A percentile compares a stretch with the other conserved stretches of the same genome.
phyloP scores from a whole-genome alignment of 371 early-diverging fungal genomes.

The Actinomucor elegans region DNA sequence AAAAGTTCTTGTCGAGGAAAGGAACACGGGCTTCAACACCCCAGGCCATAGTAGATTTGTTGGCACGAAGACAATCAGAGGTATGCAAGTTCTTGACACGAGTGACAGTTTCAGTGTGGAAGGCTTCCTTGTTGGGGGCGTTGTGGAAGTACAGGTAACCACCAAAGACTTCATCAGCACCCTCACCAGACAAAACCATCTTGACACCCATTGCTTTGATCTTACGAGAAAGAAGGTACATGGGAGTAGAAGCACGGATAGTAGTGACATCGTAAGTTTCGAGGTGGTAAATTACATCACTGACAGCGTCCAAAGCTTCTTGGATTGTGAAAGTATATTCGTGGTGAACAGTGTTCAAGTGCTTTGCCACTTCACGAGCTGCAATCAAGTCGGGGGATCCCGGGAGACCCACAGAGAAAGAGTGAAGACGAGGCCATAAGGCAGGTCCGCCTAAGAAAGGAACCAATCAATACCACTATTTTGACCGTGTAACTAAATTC shows the following conservation, averaged over 20 bases:
- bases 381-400: conserved; percentile 94
- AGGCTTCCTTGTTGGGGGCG: conserved; percentile 79
- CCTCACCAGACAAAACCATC: conserved; percentile 97
- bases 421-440: conserved; percentile 87
- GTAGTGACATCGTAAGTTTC: conserved; percentile 99
- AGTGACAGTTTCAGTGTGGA: conserved; percentile 86
- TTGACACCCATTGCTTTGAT: conserved; percentile 97
- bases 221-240: conserved; percentile 93
- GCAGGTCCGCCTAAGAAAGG: conserved; percentile 82
- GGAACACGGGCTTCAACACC: conserved; percentile 97
- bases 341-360: conserved; percentile 90
- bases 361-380: conserved; percentile 87
- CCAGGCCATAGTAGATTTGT: conserved; percentile 99
- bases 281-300: conserved; percentile 93
- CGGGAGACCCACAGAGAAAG: conserved; percentile 93
- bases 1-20: conserved; percentile 87
- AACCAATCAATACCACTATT: conserved; percentile 51
- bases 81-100: conserved; percentile 95
- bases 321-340: conserved; percentile 93
- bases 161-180: conserved; percentile 94
- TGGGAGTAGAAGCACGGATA: conserved; percentile 94
- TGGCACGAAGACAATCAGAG: conserved; percentile 94
- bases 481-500: neutral
- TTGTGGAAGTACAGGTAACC: conserved; percentile 97
- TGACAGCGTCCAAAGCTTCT: conserved; percentile 94